These are phyloP conservation scores for Zygotorulaspora chibaensis DNA, from an alignment of 805 yeast species.

Conservation along the genomic window DNA sequence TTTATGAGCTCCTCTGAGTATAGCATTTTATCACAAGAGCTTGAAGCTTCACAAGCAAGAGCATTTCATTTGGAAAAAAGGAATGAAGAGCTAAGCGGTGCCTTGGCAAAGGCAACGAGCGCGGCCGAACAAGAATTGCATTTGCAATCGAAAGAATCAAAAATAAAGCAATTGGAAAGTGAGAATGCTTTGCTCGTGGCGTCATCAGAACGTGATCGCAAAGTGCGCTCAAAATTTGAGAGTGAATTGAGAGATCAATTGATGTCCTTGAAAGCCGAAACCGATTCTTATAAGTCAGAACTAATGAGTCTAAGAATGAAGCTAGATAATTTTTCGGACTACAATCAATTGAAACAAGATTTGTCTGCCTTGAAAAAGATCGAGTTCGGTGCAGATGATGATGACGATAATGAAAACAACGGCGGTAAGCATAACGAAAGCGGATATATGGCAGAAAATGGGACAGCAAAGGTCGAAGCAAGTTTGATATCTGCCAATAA, in stretches of 20 bases:
- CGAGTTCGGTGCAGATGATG: conserved; percentile 58
- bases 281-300: conserved; percentile 47
- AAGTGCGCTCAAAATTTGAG: conserved; percentile 13
- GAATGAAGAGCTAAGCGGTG: conserved; percentile 68
- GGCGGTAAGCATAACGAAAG: conserved; percentile 31
- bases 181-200: conserved; percentile 52
- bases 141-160: conserved; percentile 38
- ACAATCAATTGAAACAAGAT: conserved; percentile 77
- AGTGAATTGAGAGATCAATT: conserved; percentile 33
- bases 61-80: conserved; percentile 68
- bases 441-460: conserved; percentile 19
- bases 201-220: conserved; percentile 29
- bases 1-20: conserved; percentile 41
- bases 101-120: conserved; percentile 52
- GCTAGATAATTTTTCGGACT: conserved; percentile 55
- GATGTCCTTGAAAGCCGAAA: conserved; percentile 43
- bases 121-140: conserved; percentile 41
- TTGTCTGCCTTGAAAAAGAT: conserved; percentile 66
- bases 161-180: conserved; percentile 53
- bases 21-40: conserved; percentile 68
- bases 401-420: conserved; percentile 30
- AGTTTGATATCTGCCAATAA: conserved; percentile 67
- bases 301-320: conserved; percentile 46
- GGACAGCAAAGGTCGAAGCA: conserved; percentile 44
- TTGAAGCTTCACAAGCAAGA: conserved; percentile 64